These are phyloP conservation scores for Vararia minispora DNA, from an alignment of 768 basidiomycete species.

Conservation along the genomic window DNA sequence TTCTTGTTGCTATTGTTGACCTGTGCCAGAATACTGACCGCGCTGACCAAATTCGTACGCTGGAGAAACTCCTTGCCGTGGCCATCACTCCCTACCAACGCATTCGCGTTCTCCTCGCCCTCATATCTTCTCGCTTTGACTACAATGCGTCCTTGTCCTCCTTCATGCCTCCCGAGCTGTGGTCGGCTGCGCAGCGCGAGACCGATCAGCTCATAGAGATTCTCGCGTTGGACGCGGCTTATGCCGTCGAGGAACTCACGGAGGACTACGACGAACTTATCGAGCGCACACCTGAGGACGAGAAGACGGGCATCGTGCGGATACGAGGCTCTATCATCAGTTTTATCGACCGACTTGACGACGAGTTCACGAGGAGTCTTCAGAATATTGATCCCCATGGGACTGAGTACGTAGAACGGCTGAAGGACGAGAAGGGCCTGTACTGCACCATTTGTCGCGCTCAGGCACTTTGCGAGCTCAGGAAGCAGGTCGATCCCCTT, in stretches of 20 bases:
- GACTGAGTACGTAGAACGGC: conserved; percentile 94
- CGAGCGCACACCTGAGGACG: conserved; percentile 69
- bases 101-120: conserved; percentile 87
- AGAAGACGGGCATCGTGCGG: conserved; percentile 63
- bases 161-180: conserved; percentile 88
- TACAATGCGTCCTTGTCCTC: conserved; percentile 82
- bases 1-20: neutral
- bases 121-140: conserved; percentile 93
- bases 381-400: conserved; percentile 99
- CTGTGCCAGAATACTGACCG: conserved; percentile 83
- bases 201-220: conserved; percentile 82
- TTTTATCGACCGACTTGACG: conserved; percentile 91
- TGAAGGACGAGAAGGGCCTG: conserved; percentile 91
- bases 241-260: conserved; percentile 77
- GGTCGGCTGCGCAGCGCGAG: conserved; percentile 79
- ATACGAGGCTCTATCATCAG: conserved; percentile 95
- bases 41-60: conserved; percentile 83
- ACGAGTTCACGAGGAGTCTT: conserved; percentile 94
- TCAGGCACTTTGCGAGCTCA: conserved; percentile 84
- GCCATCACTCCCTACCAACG: conserved; percentile 84
- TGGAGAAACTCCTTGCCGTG: conserved; percentile 79
- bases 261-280: conserved; percentile 87
- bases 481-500: conserved; percentile 63
- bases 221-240: conserved; percentile 57
- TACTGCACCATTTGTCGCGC: conserved; percentile 91